A percentile compares a stretch with the other conserved stretches of the same genome.
Conservation (phyloP, 2,329 filamentous ascomycete genomes). For the Ophiostoma quercus region DNA sequence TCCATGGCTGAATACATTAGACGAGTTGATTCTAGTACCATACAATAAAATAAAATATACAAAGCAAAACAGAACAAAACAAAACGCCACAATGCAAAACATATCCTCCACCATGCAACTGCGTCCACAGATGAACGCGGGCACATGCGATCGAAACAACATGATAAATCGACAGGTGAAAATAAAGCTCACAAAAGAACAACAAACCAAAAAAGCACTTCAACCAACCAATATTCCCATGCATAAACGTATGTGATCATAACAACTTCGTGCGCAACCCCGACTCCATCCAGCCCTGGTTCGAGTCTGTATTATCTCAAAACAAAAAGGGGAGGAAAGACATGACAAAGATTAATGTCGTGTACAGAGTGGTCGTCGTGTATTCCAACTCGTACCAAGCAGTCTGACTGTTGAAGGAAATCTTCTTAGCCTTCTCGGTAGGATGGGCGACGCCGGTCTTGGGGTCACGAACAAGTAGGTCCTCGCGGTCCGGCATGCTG, state of each 20-base stretch:
- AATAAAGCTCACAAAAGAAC: not conserved
- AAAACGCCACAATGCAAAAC: conserved; percentile 16
- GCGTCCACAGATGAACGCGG: not conserved
- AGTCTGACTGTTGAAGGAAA: conserved; percentile 39
- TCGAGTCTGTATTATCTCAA: not conserved
- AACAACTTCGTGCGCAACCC: not conserved
- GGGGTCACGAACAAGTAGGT: conserved; percentile 50
- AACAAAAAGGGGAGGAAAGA: conserved; percentile 23
- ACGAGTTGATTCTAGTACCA: not conserved
- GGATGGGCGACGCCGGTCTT: conserved; percentile 52
- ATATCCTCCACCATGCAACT: not conserved
- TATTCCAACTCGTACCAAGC: conserved; percentile 52
- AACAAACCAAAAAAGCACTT: not conserved
- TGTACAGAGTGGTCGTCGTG: conserved; percentile 47
- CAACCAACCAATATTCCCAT: not conserved
- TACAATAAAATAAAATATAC: not conserved
- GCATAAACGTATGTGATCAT: not conserved
- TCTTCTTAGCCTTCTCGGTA: conserved; percentile 39
- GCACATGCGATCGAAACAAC: not conserved
- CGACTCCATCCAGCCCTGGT: not conserved
- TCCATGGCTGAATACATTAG: conserved; percentile 5
- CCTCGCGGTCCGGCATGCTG: conserved; percentile 37
- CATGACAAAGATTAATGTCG: conserved; percentile 45
- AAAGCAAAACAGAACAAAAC: not conserved
- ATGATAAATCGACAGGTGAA: not conserved